phyloP scores from a whole-genome alignment of 441 rosid species.

The Euphorbia schlechtendalii region DNA sequence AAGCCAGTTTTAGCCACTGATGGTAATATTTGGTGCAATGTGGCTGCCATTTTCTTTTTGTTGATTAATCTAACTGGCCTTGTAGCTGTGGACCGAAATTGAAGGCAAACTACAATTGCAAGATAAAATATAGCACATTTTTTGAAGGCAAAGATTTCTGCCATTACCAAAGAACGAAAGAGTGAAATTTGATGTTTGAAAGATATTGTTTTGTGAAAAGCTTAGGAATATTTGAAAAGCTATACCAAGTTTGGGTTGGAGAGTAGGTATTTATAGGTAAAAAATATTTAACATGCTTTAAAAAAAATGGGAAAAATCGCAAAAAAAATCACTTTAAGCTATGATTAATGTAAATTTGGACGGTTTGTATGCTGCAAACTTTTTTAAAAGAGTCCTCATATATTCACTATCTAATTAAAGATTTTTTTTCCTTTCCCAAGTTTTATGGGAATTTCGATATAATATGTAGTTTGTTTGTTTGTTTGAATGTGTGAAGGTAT shows the following conservation, averaged over 20 bases:
- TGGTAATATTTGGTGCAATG: conserved; percentile 8
- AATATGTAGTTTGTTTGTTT: neutral
- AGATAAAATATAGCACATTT: conserved; percentile 16
- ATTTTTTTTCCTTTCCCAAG: conserved; percentile 6
- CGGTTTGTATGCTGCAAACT: conserved; percentile 5
- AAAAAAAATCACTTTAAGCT: too few relatives aligned
- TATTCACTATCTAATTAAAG: conserved; percentile 5
- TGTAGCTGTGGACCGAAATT: conserved; percentile 18
- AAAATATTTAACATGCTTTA: too few relatives aligned
- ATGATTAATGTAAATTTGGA: conserved; percentile 14
- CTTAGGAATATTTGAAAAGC: neutral
- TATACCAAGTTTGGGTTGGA: neutral
- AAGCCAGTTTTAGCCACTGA: neutral
- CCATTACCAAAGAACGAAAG: conserved; percentile 17
- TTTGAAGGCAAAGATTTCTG: conserved; percentile 1
- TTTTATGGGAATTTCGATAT: neutral
- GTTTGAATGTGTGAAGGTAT: neutral
- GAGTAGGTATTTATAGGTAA: conserved; percentile 27
- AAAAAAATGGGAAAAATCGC: too few relatives aligned
- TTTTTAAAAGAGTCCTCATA: neutral
- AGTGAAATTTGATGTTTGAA: neutral
- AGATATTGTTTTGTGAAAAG: neutral
- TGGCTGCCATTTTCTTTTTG: conserved; percentile 6
- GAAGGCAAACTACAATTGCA: conserved; percentile 16
- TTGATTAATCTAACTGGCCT: conserved; percentile 22